A percentile compares a stretch with the other conserved stretches of the same genome.
Evolutionary conservation across 257 asterid species (phyloP).

Genomic region (Scutellaria minor): DNA sequence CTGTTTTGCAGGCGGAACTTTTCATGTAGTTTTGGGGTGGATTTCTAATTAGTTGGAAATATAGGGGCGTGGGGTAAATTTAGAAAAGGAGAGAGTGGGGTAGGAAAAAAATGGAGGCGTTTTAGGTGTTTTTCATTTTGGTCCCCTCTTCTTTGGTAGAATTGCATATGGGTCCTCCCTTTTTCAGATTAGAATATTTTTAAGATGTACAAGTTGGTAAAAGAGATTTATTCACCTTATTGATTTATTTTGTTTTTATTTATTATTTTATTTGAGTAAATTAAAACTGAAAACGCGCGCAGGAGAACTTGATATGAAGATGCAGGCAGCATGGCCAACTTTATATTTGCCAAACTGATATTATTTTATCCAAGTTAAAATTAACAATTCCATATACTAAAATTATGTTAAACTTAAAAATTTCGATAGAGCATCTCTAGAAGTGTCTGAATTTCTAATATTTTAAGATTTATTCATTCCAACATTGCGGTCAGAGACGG

Average conservation of each 20-base stretch:
- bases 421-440: too few relatives aligned
- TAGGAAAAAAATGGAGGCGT: slow-evolving; percentile 37
- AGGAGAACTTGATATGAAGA: too few relatives aligned
- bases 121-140: slow-evolving; percentile 46
- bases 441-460: too few relatives aligned
- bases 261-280: too few relatives aligned
- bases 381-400: too few relatives aligned
- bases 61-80: slow-evolving; percentile 34
- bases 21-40: slow-evolving; percentile 52
- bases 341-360: too few relatives aligned
- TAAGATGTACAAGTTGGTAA: slow-evolving; percentile 27
- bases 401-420: too few relatives aligned
- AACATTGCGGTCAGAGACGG: too few relatives aligned
- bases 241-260: neutral
- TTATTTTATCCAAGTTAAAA: too few relatives aligned
- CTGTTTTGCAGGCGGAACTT: slow-evolving; percentile 69
- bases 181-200: slow-evolving; percentile 39
- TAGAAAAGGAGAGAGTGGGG: slow-evolving; percentile 17
- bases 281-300: too few relatives aligned
- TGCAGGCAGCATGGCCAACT: too few relatives aligned
- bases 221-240: neutral
- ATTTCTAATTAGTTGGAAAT: slow-evolving; percentile 33
- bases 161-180: slow-evolving; percentile 35
- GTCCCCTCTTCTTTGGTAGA: slow-evolving; percentile 48
- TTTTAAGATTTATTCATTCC: too few relatives aligned